Percentiles rank a stretch among this genome's conserved stretches.
These are phyloP conservation scores for Exophiala xenobiotica DNA, from an alignment of 2,329 filamentous ascomycete genomes.

Conservation along the genomic window DNA sequence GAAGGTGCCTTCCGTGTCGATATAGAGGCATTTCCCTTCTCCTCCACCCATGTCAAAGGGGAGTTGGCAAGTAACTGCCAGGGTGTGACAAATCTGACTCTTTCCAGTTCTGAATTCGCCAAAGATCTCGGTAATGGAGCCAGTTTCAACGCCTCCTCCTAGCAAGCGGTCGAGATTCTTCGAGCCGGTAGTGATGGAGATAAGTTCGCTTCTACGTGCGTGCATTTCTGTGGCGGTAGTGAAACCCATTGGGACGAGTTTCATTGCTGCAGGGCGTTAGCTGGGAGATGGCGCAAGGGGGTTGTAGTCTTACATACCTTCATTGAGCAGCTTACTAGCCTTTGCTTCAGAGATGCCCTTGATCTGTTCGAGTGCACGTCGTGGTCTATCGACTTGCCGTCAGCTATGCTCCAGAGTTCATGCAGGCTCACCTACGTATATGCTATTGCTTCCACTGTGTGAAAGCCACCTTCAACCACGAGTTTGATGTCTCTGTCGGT, in stretches of 20 bases:
- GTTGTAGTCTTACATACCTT: slow-evolving; percentile 62
- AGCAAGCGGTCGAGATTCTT: slow-evolving; percentile 95
- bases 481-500: slow-evolving; percentile 96
- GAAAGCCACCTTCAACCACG: slow-evolving; percentile 85
- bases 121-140: slow-evolving; percentile 96
- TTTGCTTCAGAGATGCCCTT: slow-evolving; percentile 98
- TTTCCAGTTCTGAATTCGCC: slow-evolving; percentile 98
- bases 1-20: slow-evolving; percentile 97
- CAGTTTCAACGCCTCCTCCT: slow-evolving; percentile 92
- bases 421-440: slow-evolving; percentile 66
- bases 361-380: slow-evolving; percentile 82
- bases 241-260: slow-evolving; percentile 97
- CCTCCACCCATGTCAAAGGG: slow-evolving; percentile 99
- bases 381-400: slow-evolving; percentile 50
- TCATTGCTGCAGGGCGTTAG: slow-evolving; percentile 64
- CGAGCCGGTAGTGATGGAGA: slow-evolving; percentile 95
- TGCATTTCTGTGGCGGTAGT: slow-evolving; percentile 99
- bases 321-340: slow-evolving; percentile 82
- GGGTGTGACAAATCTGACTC: slow-evolving; percentile 95
- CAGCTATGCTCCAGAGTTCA: background rate
- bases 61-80: slow-evolving; percentile 96
- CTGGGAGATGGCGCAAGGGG: slow-evolving; percentile 17
- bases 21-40: slow-evolving; percentile 97
- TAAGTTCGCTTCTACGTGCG: slow-evolving; percentile 89
- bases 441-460: slow-evolving; percentile 93